Percentiles rank a stretch among this genome's conserved stretches.
Conservation (phyloP, 169 alveolate species). For the Cryptosporidium xiaoi region DNA sequence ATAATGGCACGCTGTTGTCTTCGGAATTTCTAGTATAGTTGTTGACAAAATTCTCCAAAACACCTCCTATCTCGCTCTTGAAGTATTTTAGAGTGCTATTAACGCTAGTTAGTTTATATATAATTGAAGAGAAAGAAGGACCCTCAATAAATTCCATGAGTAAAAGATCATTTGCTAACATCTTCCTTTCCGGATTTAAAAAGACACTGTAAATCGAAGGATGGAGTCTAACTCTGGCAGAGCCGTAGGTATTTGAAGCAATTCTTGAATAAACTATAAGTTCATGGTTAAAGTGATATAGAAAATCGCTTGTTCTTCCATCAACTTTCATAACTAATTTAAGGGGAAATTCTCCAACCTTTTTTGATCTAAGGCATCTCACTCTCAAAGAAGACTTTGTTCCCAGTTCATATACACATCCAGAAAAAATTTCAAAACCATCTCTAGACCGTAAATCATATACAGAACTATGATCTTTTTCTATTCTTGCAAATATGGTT, state of each 20-base stretch:
- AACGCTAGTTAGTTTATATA: constrained; percentile 14
- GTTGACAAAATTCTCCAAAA: background rate
- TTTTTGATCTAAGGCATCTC: constrained; percentile 36
- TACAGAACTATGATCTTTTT: background rate
- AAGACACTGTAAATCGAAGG: constrained; percentile 66
- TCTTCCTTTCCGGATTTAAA: constrained; percentile 13
- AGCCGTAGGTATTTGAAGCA: constrained; percentile 58
- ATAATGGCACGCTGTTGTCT: background rate
- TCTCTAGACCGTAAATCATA: background rate
- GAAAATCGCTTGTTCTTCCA: constrained; percentile 63
- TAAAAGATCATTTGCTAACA: constrained; percentile 23
- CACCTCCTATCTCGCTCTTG: constrained; percentile 2
- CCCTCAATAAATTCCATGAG: constrained; percentile 61
- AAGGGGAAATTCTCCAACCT: constrained; percentile 35
- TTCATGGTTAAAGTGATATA: constrained; percentile 58
- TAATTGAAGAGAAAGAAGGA: constrained; percentile 43
- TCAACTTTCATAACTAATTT: constrained; percentile 44
- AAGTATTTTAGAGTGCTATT: constrained; percentile 3
- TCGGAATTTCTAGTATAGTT: constrained; percentile 4
- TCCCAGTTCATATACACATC: constrained; percentile 66
- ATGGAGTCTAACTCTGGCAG: constrained; percentile 29
- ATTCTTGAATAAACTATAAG: constrained; percentile 46
- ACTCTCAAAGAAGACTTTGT: constrained; percentile 55
- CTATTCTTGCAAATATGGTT: constrained; percentile 29
- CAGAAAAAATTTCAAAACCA: constrained; percentile 41